A percentile compares a stretch with the other conserved stretches of the same genome.
Evolutionary conservation across 2,329 filamentous ascomycete species (phyloP).

Genomic region (Pseudogymnoascus sp.): DNA sequence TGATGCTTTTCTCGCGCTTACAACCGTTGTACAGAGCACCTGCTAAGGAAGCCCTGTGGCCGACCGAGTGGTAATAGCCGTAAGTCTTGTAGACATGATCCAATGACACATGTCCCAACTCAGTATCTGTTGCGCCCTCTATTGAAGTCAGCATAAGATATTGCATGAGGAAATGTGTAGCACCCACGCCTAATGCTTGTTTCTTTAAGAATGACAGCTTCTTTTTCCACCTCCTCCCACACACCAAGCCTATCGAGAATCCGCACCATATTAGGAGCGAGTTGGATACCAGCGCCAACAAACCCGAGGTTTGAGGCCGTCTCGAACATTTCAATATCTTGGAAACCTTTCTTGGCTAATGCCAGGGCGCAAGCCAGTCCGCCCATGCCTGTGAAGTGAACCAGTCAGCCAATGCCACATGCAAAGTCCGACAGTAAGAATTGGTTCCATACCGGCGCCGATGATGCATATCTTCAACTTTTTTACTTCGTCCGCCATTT

Average conservation of each 20-base stretch:
- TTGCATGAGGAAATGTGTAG: background rate
- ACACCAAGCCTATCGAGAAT: slow-evolving; percentile 67
- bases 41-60: slow-evolving; percentile 67
- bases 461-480: slow-evolving; percentile 10
- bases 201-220: slow-evolving; percentile 63
- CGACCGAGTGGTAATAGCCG: slow-evolving; percentile 71
- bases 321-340: slow-evolving; percentile 67
- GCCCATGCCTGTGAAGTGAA: slow-evolving; percentile 57
- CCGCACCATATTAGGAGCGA: slow-evolving; percentile 74
- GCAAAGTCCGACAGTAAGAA: background rate
- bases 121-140: slow-evolving; percentile 61
- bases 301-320: slow-evolving; percentile 67
- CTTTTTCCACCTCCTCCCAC: slow-evolving; percentile 62
- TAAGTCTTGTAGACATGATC: slow-evolving; percentile 61
- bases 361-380: slow-evolving; percentile 66
- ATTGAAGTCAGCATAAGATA: background rate
- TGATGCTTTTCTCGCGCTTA: slow-evolving; percentile 53
- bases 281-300: slow-evolving; percentile 77
- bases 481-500: background rate
- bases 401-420: background rate
- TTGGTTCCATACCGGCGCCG: background rate
- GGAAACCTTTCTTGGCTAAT: slow-evolving; percentile 70
- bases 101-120: slow-evolving; percentile 65
- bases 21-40: slow-evolving; percentile 65
- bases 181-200: slow-evolving; percentile 62